Conservation (phyloP, 345 rosid genomes). For the Brassica carinata region DNA sequence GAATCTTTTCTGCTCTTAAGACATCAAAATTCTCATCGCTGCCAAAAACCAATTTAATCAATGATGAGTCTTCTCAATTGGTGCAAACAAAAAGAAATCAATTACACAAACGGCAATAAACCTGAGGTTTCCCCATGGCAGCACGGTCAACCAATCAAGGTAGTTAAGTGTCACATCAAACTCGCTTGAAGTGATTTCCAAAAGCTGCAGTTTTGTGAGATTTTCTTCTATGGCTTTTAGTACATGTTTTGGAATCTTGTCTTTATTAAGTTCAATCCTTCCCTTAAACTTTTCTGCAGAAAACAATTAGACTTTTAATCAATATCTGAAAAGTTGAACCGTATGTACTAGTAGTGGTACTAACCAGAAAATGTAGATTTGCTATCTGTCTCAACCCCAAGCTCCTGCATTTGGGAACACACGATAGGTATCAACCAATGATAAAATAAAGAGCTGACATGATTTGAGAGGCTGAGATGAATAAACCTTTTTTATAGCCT, state of each 20-base stretch:
- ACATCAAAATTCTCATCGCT: conserved; percentile 93
- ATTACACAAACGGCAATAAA: conserved; percentile 19
- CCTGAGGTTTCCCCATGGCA: conserved; percentile 96
- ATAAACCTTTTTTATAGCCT: conserved; percentile 86
- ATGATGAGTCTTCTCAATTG: not conserved
- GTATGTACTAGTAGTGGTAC: not conserved
- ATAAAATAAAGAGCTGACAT: not conserved
- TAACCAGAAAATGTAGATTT: conserved; percentile 80
- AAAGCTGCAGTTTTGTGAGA: conserved; percentile 77
- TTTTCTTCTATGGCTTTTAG: conserved; percentile 32
- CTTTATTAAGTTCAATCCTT: not conserved
- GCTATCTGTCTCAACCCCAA: conserved; percentile 87
- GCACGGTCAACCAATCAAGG: conserved; percentile 87
- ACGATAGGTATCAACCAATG: conserved; percentile 1
- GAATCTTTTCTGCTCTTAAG: conserved; percentile 67
- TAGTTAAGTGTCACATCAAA: conserved; percentile 81
- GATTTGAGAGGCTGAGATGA: conserved; percentile 4
- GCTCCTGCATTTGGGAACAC: conserved; percentile 59
- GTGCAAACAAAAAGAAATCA: not conserved
- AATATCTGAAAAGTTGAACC: not conserved
- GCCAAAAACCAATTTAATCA: conserved; percentile 26
- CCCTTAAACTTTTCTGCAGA: conserved; percentile 79
- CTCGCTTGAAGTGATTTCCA: conserved; percentile 81
- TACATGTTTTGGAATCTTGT: not conserved
- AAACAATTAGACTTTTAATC: not conserved